Evolutionary conservation across 441 rosid genomes (phyloP), one percentile per base, ranked within the genome.

Genomic region (Mallotus repandus): DNA sequence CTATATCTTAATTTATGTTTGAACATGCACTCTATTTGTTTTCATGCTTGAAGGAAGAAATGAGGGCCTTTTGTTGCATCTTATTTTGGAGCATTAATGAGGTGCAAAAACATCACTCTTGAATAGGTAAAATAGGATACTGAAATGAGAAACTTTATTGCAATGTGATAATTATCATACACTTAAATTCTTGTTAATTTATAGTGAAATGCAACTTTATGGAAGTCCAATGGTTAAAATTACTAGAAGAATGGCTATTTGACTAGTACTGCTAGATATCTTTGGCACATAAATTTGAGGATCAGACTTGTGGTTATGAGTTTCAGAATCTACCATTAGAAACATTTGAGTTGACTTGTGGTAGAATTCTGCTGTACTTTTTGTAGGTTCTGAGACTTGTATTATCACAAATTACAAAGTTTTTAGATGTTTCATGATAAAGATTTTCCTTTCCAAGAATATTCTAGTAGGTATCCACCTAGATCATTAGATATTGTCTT

Each of bases 21-120:
- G 29, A 45, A 4, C 41, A 7, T 65, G 54, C 21, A n/a, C 41
- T 58, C 16, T 66, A 21, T 66, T n/a, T 63, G 35, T 18, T 57
- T 76, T 67, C 25, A 50, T 60, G 72, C 9, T 70, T 62, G 57
- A 64, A 62, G 55, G 18, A 67, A 60, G 32, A 50, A 45, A 16
- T 61, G 29, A 12, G 52, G 21, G 61, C 65, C 63, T 32, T 63
- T 57, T 56, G 45, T 61, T 75, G 57, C 43, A 6, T 55, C 21
- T 69, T 66, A 46, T 43, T 7, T 1, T 9, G 16, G 54, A 29
- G 54, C 49, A 48, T 32, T 19, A 50, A 57, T 74, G 55, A 35
- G 68, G 45, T 60, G 45, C 21, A 15, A 52, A 74, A 22, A 15
- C 52, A 41, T 14, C 49, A 54, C 48, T 60, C 52, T 41, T 60